A percentile compares a stretch with the other conserved stretches of the same genome.
Evolutionary conservation across 2,329 filamentous ascomycete genomes (phyloP).

Genomic region (Capronia epimyces): DNA sequence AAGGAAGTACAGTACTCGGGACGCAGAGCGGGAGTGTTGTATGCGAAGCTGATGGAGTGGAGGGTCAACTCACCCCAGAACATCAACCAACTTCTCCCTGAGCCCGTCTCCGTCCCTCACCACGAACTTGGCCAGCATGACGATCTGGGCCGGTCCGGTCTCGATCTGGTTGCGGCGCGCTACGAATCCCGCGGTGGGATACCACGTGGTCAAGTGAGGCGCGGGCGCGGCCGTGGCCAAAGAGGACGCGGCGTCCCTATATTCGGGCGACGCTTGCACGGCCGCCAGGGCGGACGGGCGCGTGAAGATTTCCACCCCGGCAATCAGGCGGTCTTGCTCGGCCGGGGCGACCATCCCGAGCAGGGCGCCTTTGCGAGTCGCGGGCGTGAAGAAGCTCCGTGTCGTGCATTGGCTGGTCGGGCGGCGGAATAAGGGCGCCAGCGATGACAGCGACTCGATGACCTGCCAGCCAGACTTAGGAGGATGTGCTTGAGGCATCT

Average conservation of each 20-base stretch:
- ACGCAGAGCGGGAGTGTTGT: too few species aligned
- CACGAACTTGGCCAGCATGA: constrained; percentile 26
- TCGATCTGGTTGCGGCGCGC: constrained; percentile 19
- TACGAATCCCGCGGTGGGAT: constrained; percentile 23
- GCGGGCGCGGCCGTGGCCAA: too few species aligned
- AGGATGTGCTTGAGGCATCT: neutral
- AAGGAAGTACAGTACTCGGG: too few species aligned
- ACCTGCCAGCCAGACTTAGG: neutral
- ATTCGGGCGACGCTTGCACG: constrained; percentile 6
- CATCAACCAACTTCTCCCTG: constrained; percentile 20
- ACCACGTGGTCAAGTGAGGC: constrained; percentile 23
- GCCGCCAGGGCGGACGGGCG: constrained; percentile 6
- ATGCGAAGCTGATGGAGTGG: too few species aligned
- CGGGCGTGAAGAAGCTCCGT: constrained; percentile 73
- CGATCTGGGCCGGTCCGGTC: constrained; percentile 16
- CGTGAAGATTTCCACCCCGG: constrained; percentile 19
- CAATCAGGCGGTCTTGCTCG: constrained; percentile 11
- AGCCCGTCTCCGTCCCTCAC: constrained; percentile 19
- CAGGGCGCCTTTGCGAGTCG: constrained; percentile 92
- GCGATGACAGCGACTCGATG: neutral
- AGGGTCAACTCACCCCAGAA: constrained; percentile 24
- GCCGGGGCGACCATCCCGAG: constrained; percentile 71
- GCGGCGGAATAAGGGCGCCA: constrained; percentile 8
- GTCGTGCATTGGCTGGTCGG: constrained; percentile 20
- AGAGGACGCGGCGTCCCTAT: too few species aligned